phyloP scores from a whole-genome alignment of 2,329 filamentous ascomycete species.

The Cladosporium phlei region DNA sequence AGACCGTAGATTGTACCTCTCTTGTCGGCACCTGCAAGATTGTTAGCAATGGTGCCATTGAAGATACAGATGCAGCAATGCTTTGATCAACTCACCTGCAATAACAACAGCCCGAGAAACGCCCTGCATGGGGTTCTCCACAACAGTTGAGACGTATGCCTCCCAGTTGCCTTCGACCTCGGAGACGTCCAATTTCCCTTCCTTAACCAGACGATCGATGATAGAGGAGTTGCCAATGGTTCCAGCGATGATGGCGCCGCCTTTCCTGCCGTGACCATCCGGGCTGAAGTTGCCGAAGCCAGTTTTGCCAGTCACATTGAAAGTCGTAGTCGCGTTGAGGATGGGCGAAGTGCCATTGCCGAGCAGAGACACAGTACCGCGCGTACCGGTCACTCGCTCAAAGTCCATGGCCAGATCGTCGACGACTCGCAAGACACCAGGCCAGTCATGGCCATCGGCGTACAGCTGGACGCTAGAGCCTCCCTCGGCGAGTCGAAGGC shows the following conservation, averaged over 20 bases:
- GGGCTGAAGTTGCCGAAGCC: slow-evolving; percentile 28
- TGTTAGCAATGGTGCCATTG: slow-evolving; percentile 3
- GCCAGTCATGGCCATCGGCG: slow-evolving; percentile 58
- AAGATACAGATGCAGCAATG: not conserved
- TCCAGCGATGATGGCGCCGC: slow-evolving; percentile 59
- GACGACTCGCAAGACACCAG: slow-evolving; percentile 63
- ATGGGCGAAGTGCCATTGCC: slow-evolving; percentile 33
- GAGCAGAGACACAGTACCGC: slow-evolving; percentile 52
- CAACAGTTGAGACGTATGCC: slow-evolving; percentile 57
- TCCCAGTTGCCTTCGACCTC: slow-evolving; percentile 63
- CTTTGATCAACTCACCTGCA: slow-evolving; percentile 44
- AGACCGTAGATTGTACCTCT: slow-evolving; percentile 65
- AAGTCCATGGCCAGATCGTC: slow-evolving; percentile 65
- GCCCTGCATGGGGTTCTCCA: slow-evolving; percentile 54
- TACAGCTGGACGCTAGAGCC: slow-evolving; percentile 47
- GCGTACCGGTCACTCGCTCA: slow-evolving; percentile 63
- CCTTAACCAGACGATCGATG: slow-evolving; percentile 55
- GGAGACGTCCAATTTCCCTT: slow-evolving; percentile 54
- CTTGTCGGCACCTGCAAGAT: slow-evolving; percentile 51
- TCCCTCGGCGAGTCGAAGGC: slow-evolving; percentile 20
- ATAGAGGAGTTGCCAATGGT: slow-evolving; percentile 61
- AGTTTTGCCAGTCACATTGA: slow-evolving; percentile 38
- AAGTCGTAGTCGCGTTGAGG: slow-evolving; percentile 37
- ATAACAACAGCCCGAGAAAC: slow-evolving; percentile 60
- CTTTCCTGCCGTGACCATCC: slow-evolving; percentile 7